Conservation (phyloP, 1,284 basidiomycete genomes). For the Cryptococcus amylolentus region DNA sequence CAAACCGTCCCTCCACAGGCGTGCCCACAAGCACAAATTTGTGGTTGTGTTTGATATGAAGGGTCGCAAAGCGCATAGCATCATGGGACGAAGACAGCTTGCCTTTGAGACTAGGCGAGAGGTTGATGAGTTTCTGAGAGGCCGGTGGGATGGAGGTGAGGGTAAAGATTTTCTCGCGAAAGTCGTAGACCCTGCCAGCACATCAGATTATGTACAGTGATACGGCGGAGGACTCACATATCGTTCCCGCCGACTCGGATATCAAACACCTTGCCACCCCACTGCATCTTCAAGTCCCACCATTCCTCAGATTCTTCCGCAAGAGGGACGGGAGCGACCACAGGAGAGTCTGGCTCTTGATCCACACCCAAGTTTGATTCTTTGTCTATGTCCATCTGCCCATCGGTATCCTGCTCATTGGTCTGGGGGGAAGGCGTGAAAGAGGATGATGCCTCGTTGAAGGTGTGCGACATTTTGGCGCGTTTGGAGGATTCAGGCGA, state of each 20-base stretch:
- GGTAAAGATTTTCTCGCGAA: conserved; percentile 55
- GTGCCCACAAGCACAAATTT: conserved; percentile 80
- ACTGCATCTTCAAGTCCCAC: conserved; percentile 40
- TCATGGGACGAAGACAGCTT: conserved; percentile 74
- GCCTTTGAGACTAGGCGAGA: conserved; percentile 62
- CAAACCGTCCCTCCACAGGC: conserved; percentile 74
- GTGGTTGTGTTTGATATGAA: conserved; percentile 61
- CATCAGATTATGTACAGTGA: conserved; percentile 1
- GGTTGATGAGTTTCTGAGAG: conserved; percentile 81
- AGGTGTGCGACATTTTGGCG: no score
- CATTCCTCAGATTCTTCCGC: conserved; percentile 28
- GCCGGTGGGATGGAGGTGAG: conserved; percentile 78
- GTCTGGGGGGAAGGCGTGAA: neutral
- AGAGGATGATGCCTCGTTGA: neutral
- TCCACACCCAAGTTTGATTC: no score
- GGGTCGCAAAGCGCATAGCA: conserved; percentile 24
- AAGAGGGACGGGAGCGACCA: conserved; percentile 22
- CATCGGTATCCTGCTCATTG: no score
- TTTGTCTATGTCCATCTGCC: no score
- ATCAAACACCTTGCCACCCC: conserved; percentile 39
- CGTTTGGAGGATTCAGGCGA: no score
- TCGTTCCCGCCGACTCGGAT: conserved; percentile 39
- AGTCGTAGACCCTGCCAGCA: conserved; percentile 42
- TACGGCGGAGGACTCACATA: conserved; percentile 24
- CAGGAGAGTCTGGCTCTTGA: conserved; percentile 1